Base-by-base conservation (phyloP, 805 yeast species). In the Yarrowia sp. region DNA sequence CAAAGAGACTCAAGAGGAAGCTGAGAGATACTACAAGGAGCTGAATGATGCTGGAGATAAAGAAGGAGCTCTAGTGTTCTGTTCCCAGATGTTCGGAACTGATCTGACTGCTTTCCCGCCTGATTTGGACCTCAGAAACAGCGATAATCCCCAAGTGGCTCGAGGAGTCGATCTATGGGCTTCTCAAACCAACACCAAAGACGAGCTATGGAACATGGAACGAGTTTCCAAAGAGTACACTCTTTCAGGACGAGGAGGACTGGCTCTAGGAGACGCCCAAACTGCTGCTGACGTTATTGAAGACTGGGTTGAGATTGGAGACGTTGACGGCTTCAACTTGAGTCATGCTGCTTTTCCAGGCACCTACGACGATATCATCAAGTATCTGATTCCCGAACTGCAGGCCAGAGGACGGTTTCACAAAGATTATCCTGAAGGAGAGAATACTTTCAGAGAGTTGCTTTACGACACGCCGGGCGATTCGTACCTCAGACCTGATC, bases 241-340 rank as follows among this genome's bases (percentile, higher is more conserved):
- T 9, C 34, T 55, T 20, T 55, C 61, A 5, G 61, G 61, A 55
- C n/a, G 61, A 55, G 61, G 61, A 8, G 61, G 61, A 1, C 61
- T 55, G 3, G 61, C 61, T 17, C 46, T 55, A 5, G 61, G 61
- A 39, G 61, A 55, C 30, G 44, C 61, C 2, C 64, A 69, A 15
- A 76, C 77, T 60, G 80, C 81, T 24, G 83, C 81, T 9, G 81
- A 81, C 68, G 77, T 76, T 68, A 73, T 81, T 19, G 81, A 80
- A 61, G 68, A 72, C 53, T 81, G 81, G 79, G 79, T 78, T 6
- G 77, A 77, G 15, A 72, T 76, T 36, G 74, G 79, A 20, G 82
- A 76, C 56, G 75, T 81, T 24, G 84, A 81, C 70, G 84, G 84
- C 1, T 80, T 81, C 70, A 81, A 81, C 67, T 71, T 81, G 47